Conservation (phyloP, 2,329 filamentous ascomycete species). For the Aspergillus sp. region DNA sequence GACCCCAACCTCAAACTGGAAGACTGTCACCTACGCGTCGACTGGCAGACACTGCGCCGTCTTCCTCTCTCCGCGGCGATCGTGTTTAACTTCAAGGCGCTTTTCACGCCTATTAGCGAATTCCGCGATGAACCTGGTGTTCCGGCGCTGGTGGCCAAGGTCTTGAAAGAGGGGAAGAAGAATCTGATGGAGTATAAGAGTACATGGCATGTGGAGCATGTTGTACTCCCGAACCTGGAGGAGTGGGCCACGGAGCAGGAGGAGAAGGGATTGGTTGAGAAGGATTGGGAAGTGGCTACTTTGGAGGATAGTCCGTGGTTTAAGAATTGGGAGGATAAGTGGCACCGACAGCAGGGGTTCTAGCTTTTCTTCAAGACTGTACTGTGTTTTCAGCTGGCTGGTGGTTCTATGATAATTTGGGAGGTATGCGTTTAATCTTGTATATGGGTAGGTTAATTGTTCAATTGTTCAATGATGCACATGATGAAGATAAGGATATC, state of each 20-base stretch:
- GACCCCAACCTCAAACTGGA: constrained; percentile 51
- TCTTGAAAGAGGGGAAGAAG: constrained; percentile 67
- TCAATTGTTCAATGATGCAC: too few species aligned
- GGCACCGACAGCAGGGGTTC: constrained; percentile 61
- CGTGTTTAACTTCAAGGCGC: constrained; percentile 83
- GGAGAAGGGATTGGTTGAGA: constrained; percentile 54
- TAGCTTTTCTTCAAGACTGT: constrained; percentile 16
- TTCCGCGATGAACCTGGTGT: constrained; percentile 69
- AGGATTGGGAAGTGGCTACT: constrained; percentile 63
- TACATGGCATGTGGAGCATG: constrained; percentile 74
- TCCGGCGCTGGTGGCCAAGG: constrained; percentile 62
- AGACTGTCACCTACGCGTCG: constrained; percentile 67
- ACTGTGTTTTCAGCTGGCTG: too few species aligned
- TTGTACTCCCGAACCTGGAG: constrained; percentile 61
- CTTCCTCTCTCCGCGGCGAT: constrained; percentile 70
- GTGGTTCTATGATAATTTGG: too few species aligned
- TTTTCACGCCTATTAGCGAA: constrained; percentile 70
- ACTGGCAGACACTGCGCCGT: constrained; percentile 82
- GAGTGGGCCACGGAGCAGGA: constrained; percentile 63
- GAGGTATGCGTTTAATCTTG: too few species aligned
- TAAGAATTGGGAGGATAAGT: constrained; percentile 71
- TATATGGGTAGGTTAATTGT: too few species aligned
- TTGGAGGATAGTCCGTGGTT: constrained; percentile 73
- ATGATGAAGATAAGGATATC: too few species aligned
- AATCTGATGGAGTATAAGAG: constrained; percentile 73